Evolutionary conservation across 1,284 basidiomycete genomes (phyloP), one percentile per base, ranked within the genome.

Genomic region (Sanghuangporus baumii): DNA sequence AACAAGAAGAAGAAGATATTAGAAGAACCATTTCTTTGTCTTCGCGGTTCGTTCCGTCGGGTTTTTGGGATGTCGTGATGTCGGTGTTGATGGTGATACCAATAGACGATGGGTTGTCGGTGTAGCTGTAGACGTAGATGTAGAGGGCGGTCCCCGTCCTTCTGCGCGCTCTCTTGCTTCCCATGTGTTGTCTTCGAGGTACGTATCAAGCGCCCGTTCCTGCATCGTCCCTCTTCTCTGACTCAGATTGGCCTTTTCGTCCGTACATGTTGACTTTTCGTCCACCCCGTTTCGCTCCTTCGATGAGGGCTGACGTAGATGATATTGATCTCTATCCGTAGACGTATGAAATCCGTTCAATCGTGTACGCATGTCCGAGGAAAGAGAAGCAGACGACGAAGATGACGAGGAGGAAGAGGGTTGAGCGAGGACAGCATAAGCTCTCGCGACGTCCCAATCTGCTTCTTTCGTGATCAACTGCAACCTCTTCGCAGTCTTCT

Each of bases 171-270:
- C 41, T 14, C 46, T 12, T 18, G 40, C 55, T 71, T 88, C 87
- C 87, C 87, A 89, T 63, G 88, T 85, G 5, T 80, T 77, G 65
- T 89, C 87, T 52, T 87, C 85, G 61, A 88, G 69, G 71, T 88
- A 89, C 52, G 72, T 75, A 65, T 81, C 79, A 41, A 86, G 74
- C 1, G 87, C 87, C 6, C 80, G 71, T 18, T 46, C 56, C 18
- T n/a, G 46, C 3, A 72, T 76, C 11, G 50, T 55, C 65, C 83
- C 31, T 65, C 83, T 81, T n/a, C 69, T 47, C 38, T 60, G 63
- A 40, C 64, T 51, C 64, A 57, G 47, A 50, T 11, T 50, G 14
- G 2, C 66, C 66, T 57, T 56, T 60, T 51, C 62, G 60, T 38
- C 41, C 63, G 56, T 60, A 54, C 43, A 59, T 62, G 67, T 23